These are phyloP conservation scores for Escallonia rubra DNA, from an alignment of 129 eudicot genomes.

Conservation along the genomic window DNA sequence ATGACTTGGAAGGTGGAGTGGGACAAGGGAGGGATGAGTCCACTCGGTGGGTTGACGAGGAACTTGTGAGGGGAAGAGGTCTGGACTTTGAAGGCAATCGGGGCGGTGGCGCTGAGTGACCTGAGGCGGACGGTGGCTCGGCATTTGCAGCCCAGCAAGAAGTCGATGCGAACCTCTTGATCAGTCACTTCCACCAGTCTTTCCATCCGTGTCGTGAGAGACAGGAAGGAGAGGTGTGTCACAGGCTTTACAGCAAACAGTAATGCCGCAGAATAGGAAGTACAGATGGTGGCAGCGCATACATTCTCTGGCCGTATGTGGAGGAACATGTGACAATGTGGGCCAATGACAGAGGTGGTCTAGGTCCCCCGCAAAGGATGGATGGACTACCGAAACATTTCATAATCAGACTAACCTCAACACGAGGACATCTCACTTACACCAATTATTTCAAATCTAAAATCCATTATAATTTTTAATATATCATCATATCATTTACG, in stretches of 20 bases:
- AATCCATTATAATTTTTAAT: no score
- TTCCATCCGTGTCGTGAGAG: constrained; percentile 29
- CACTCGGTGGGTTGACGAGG: constrained; percentile 67
- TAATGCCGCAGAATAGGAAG: no score
- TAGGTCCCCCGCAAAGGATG: no score
- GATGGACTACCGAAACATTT: no score
- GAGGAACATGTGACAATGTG: no score
- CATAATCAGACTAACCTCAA: no score
- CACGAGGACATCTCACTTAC: no score
- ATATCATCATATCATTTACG: no score
- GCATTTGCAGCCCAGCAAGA: constrained; percentile 49
- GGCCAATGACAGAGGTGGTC: no score
- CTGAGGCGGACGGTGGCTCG: constrained; percentile 52
- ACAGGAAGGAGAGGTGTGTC: background rate
- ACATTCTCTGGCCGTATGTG: no score
- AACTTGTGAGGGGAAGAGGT: constrained; percentile 73
- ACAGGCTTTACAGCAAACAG: background rate
- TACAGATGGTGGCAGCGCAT: no score
- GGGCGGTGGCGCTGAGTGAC: constrained; percentile 35
- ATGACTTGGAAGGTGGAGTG: constrained; percentile 62
- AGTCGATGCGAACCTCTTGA: constrained; percentile 51
- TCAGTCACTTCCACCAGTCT: constrained; percentile 50
- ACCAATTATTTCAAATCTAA: no score
- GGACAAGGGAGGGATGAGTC: constrained; percentile 64
- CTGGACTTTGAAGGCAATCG: constrained; percentile 62